Evolutionary conservation across 1,284 basidiomycete genomes (phyloP).

Genomic region (Sanghuangporus baumii): DNA sequence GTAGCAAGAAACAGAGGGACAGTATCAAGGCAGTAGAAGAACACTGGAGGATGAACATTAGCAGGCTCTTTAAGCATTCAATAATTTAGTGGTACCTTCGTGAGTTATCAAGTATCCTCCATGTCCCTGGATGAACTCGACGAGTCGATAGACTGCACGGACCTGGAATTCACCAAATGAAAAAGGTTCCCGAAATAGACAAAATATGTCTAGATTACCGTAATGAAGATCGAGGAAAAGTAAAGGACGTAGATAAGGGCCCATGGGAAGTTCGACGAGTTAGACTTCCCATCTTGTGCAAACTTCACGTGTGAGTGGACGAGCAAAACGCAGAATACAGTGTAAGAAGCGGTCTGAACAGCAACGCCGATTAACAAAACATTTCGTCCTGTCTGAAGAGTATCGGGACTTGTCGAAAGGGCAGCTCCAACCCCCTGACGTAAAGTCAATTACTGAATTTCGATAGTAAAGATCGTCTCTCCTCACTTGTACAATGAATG

Average conservation of each 20-base stretch:
- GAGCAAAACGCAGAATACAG: constrained; percentile 11
- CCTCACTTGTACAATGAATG: constrained; percentile 5
- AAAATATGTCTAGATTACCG: constrained; percentile 6
- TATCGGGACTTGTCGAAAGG: background rate
- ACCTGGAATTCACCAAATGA: constrained; percentile 22
- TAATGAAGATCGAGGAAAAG: constrained; percentile 18
- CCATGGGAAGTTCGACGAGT: background rate
- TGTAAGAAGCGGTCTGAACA: constrained; percentile 11
- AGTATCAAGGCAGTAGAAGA: constrained; percentile 39
- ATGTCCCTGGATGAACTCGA: constrained; percentile 33
- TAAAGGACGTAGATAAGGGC: constrained; percentile 7
- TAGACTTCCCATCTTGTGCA: background rate
- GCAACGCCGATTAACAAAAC: constrained; percentile 14
- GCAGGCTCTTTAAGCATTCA: background rate
- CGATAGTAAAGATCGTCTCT: background rate
- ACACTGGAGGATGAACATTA: constrained; percentile 21
- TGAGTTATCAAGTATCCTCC: constrained; percentile 33
- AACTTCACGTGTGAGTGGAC: constrained; percentile 5
- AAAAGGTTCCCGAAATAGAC: background rate
- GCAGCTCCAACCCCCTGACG: background rate
- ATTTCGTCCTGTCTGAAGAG: background rate
- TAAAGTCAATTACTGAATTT: background rate
- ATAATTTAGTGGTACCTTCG: constrained; percentile 22
- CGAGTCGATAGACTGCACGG: constrained; percentile 32
- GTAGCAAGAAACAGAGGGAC: constrained; percentile 37